phyloP scores from a whole-genome alignment of 305 asterid genomes.

The Fraxinus greggii region DNA sequence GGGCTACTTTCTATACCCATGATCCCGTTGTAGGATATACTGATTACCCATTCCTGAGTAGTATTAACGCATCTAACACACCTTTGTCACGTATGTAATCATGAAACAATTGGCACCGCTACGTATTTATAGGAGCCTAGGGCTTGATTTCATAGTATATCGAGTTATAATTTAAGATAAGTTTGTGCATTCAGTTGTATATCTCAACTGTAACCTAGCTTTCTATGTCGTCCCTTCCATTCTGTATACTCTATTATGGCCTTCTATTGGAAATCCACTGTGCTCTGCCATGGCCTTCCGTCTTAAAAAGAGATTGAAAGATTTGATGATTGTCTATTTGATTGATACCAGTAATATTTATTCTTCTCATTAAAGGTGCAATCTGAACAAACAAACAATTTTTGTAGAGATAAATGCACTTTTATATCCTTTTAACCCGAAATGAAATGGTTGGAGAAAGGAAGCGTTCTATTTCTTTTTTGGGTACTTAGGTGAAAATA shows the following conservation, averaged over 20 bases:
- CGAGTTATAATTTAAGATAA: background rate
- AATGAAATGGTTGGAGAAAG: no score
- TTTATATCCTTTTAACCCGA: no score
- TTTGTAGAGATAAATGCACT: background rate
- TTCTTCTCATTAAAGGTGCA: background rate
- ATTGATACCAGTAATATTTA: background rate
- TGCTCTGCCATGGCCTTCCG: background rate
- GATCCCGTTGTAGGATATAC: slow-evolving; percentile 88
- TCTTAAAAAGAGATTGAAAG: background rate
- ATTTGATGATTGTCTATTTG: background rate
- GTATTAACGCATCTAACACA: slow-evolving; percentile 11
- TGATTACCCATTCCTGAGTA: slow-evolving; percentile 64
- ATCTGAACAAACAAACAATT: background rate
- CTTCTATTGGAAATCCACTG: background rate
- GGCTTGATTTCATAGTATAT: background rate
- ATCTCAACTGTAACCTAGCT: background rate
- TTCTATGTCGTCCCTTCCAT: background rate
- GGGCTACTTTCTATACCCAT: slow-evolving; percentile 75
- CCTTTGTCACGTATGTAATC: slow-evolving; percentile 44
- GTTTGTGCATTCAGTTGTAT: background rate
- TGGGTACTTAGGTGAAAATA: no score
- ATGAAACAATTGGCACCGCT: background rate
- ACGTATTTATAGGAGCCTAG: background rate
- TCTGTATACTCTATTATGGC: background rate
- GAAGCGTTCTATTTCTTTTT: no score